Conservation (phyloP, 2,329 filamentous ascomycete species). For the Colletotrichum lindemuthianum region DNA sequence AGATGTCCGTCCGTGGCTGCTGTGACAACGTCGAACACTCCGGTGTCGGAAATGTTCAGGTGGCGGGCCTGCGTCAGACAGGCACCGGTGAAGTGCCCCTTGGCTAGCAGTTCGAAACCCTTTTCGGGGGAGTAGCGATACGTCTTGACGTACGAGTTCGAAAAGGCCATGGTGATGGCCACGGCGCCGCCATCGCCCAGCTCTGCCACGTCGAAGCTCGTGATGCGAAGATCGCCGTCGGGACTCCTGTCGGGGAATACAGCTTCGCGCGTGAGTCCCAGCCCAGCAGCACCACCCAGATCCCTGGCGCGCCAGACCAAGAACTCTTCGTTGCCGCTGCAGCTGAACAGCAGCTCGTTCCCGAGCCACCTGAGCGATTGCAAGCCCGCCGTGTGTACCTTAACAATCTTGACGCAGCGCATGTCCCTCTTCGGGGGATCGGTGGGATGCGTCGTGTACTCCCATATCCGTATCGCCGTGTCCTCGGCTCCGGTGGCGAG, state of each 20-base stretch:
- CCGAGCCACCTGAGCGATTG: conserved; percentile 81
- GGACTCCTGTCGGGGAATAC: conserved; percentile 60
- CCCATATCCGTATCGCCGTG: conserved; percentile 78
- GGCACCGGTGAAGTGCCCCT: conserved; percentile 72
- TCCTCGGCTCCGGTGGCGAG: conserved; percentile 79
- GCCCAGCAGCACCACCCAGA: conserved; percentile 62
- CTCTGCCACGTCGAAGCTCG: conserved; percentile 73
- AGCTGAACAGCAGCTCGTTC: conserved; percentile 77
- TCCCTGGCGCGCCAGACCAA: conserved; percentile 78
- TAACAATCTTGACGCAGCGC: conserved; percentile 71
- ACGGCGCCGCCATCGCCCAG: conserved; percentile 49
- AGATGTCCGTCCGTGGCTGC: conserved; percentile 85
- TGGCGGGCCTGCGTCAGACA: conserved; percentile 77
- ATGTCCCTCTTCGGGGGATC: conserved; percentile 38
- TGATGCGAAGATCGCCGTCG: conserved; percentile 79
- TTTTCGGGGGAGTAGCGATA: conserved; percentile 58
- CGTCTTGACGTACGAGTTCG: conserved; percentile 80
- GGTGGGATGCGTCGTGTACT: conserved; percentile 43
- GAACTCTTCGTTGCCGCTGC: conserved; percentile 88
- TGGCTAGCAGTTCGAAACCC: conserved; percentile 61
- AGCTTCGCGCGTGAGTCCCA: conserved; percentile 68
- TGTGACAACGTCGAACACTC: conserved; percentile 63
- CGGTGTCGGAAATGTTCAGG: conserved; percentile 44
- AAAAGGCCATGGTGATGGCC: conserved; percentile 78
- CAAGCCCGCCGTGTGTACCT: conserved; percentile 84